Conservation (phyloP, 352 stramenopile genomes). For the Lagenidium giganteum region DNA sequence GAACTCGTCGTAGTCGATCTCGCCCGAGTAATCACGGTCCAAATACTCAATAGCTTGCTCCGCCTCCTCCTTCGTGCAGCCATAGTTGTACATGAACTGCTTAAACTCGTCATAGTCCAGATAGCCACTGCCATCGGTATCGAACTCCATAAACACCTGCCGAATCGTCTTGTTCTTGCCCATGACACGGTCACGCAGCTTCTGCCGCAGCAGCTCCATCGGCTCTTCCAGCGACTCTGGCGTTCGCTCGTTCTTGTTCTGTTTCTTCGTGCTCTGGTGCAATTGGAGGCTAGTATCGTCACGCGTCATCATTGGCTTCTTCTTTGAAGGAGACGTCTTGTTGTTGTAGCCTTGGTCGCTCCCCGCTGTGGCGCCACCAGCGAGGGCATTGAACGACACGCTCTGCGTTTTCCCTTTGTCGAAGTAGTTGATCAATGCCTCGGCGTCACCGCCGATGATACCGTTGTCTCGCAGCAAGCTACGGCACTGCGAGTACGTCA, state of each 20-base stretch:
- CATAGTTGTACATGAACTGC: conserved; percentile 60
- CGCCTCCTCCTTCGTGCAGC: conserved; percentile 42
- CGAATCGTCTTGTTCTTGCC: conserved; percentile 68
- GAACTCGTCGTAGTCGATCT: conserved; percentile 76
- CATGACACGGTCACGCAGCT: conserved; percentile 60
- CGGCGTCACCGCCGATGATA: conserved; percentile 41
- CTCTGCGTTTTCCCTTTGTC: conserved; percentile 24
- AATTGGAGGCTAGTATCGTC: conserved; percentile 16
- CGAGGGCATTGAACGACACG: conserved; percentile 55
- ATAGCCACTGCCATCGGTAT: conserved; percentile 45
- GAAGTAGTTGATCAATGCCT: conserved; percentile 43
- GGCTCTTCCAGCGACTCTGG: conserved; percentile 20
- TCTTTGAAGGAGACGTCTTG: conserved; percentile 36
- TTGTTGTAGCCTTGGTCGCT: conserved; percentile 41
- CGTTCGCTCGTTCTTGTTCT: no score
- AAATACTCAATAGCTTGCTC: conserved; percentile 39
- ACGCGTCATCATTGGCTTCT: conserved; percentile 27
- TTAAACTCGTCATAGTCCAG: conserved; percentile 68
- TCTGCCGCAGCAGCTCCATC: conserved; percentile 49
- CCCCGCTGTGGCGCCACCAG: conserved; percentile 28
- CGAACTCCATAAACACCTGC: conserved; percentile 68
- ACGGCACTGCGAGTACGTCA: conserved; percentile 39
- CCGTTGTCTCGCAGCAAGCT: conserved; percentile 47
- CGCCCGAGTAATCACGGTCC: conserved; percentile 50
- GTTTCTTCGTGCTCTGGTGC: neutral